These are phyloP conservation scores for Fraxinus baroniana DNA, from an alignment of 305 asterid species.

Conservation along the genomic window DNA sequence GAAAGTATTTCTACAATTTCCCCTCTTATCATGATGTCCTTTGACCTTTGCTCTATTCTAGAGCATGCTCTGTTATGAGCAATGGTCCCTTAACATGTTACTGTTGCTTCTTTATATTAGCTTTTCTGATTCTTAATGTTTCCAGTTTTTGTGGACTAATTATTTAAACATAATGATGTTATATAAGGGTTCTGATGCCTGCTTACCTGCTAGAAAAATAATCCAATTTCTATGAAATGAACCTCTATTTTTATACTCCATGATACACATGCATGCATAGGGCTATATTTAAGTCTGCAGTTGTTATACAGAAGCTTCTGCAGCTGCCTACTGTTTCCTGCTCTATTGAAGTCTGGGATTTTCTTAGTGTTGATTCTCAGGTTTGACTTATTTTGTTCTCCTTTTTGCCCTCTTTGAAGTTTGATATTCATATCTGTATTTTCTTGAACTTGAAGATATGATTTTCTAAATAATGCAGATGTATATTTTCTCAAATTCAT, in stretches of 20 bases:
- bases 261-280: slow-evolving; percentile 2
- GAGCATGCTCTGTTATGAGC: background rate
- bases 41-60: slow-evolving; percentile 9
- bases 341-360: slow-evolving; percentile 98
- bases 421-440: slow-evolving; percentile 2
- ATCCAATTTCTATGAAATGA: slow-evolving; percentile 1
- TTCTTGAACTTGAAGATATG: slow-evolving; percentile 23
- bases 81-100: background rate
- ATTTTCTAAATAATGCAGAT: slow-evolving; percentile 56
- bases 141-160: slow-evolving; percentile 9
- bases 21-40: slow-evolving; percentile 7
- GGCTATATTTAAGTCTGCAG: slow-evolving; percentile 14
- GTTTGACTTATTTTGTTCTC: slow-evolving; percentile 39
- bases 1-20: slow-evolving; percentile 4
- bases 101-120: background rate
- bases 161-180: background rate
- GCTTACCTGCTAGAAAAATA: slow-evolving; percentile 6
- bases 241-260: slow-evolving; percentile 17
- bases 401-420: slow-evolving; percentile 10
- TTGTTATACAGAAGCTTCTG: slow-evolving; percentile 73
- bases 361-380: slow-evolving; percentile 99
- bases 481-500: slow-evolving; percentile 77
- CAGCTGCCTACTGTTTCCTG: slow-evolving; percentile 84
- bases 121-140: slow-evolving; percentile 12
- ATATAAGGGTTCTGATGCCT: background rate